Base-by-base conservation (phyloP, 805 yeast species). In the Dipodascus albidus region DNA sequence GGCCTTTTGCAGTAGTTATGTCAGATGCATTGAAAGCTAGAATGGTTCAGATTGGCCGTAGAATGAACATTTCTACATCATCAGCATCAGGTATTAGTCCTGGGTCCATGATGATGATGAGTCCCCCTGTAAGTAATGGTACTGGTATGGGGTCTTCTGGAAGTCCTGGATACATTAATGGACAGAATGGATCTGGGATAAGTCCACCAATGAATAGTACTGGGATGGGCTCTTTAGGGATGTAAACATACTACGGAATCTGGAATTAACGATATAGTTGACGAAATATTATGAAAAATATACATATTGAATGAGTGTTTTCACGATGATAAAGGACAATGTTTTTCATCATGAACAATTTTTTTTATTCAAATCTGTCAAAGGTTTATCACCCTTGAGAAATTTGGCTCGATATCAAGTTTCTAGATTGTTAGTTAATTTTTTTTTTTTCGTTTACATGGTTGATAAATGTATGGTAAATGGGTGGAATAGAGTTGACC, bases 1-100 rank as follows among this genome's bases (percentile, higher is more conserved):
- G 64, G 64, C 64, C 64, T 21, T 58, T 54, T 58, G 62, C 61
- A 1, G 47, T 53, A 21, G 64, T 60, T 15, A 57, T 60, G 62
- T 59, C 58, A 11, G 57, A 57, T 35, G 64, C 62, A 17, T 47
- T 60, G 22, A 53, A 55, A 21, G 54, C 54, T 8, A 51, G 64
- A 15, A 49, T 51, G 49, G 47, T 50, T 17, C 62, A 60, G 38
- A 53, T 60, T 11, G 49, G 44, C 8, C 44, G 44, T 3, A 11
- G 44, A 17, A 38, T 38, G 44, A 38, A 17, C n/a, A 38, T 38
- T 8, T 19, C 44, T 4, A 38, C 14, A 6, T 14, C 20, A 11
- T 11, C 20, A 4, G n/a, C 20, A 11, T 4, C 44, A 6, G 44
- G 44, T 11, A 38, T 38, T 14, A 38, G 44, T 38, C 44, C 44